These are phyloP conservation scores for Mycothermus thermophilus DNA, from an alignment of 495 filamentous ascomycete genomes.

Conservation along the genomic window DNA sequence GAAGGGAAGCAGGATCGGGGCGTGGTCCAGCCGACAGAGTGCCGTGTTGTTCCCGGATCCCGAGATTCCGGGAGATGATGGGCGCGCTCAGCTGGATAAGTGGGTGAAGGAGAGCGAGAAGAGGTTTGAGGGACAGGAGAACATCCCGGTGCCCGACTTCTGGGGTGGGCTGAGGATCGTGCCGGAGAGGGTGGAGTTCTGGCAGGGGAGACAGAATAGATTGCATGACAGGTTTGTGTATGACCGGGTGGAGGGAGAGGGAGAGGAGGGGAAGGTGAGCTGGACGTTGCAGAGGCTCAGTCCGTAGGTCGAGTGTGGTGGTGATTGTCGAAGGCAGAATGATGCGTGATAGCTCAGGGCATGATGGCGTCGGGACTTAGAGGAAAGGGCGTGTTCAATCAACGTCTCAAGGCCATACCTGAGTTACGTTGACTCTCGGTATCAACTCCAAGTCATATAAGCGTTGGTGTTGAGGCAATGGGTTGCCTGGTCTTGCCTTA, in stretches of 20 bases:
- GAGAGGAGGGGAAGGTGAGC: constrained; percentile 22
- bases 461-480: no score
- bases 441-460: no score
- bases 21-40: constrained; percentile 88
- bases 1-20: constrained; percentile 70
- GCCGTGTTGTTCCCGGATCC: constrained; percentile 43
- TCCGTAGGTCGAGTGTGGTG: constrained; percentile 34
- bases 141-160: constrained; percentile 81
- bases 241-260: constrained; percentile 32
- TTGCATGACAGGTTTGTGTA: constrained; percentile 92
- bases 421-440: no score
- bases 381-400: no score
- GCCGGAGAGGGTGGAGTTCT: constrained; percentile 82
- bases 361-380: no score
- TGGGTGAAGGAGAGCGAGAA: constrained; percentile 58
- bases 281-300: constrained; percentile 50
- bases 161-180: constrained; percentile 86
- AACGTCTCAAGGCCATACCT: no score
- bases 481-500: no score
- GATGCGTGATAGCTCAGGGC: no score
- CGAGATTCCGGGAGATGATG: constrained; percentile 36
- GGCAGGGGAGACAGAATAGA: constrained; percentile 79
- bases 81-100: constrained; percentile 47
- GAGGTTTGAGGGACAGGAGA: constrained; percentile 55
- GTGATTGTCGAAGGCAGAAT: not conserved